phyloP scores from a whole-genome alignment of 148 eudicot species.

The Chenopodium berlandieri region DNA sequence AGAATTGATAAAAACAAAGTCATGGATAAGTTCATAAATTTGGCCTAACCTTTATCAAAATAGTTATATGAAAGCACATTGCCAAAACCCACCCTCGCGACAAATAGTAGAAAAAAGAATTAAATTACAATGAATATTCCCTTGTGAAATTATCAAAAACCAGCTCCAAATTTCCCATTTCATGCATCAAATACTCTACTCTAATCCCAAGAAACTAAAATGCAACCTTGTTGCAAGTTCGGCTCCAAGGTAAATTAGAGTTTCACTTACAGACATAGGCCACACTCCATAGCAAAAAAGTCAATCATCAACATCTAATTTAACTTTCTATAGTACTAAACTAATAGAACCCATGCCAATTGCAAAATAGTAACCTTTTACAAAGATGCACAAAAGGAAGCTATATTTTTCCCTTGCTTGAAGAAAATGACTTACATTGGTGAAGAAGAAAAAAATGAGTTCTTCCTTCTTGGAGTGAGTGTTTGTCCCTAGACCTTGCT shows the following conservation, averaged over 20 bases:
- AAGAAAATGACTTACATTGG: neutral
- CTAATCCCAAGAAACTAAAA: neutral
- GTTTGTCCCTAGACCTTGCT: too few species aligned
- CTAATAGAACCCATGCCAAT: neutral
- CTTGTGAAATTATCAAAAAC: neutral
- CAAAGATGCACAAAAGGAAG: neutral
- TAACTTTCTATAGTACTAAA: neutral
- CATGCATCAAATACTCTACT: neutral
- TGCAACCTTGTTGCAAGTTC: neutral
- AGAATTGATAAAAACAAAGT: too few species aligned
- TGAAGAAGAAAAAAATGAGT: too few species aligned
- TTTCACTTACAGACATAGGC: neutral
- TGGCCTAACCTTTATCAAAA: neutral
- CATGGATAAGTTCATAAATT: too few species aligned
- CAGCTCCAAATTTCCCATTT: neutral
- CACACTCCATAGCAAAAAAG: too few species aligned
- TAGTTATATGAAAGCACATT: neutral
- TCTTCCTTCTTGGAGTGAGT: too few species aligned
- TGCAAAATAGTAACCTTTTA: neutral
- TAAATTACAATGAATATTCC: neutral
- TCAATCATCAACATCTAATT: neutral
- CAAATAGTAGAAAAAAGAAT: neutral
- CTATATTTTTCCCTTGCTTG: neutral
- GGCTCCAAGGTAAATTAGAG: neutral
- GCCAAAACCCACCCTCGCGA: neutral